phyloP scores from a whole-genome alignment of 495 filamentous ascomycete genomes.

The Lichenothelia convexa region DNA sequence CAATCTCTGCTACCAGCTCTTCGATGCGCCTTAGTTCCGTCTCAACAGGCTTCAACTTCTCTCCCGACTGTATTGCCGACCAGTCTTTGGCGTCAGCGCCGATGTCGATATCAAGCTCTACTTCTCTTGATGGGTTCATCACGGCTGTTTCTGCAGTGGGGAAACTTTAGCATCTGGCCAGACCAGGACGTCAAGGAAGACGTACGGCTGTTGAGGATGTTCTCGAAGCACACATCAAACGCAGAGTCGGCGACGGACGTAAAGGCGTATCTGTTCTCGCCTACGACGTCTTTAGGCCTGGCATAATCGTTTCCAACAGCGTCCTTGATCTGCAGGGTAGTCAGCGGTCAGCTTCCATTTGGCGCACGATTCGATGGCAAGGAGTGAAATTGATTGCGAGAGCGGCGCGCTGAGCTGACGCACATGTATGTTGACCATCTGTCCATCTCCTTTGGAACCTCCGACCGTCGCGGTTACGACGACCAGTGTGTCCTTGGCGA shows the following conservation, averaged over 20 bases:
- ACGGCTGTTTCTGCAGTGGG: constrained; percentile 20
- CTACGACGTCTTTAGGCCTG: constrained; percentile 72
- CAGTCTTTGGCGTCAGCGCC: constrained; percentile 97
- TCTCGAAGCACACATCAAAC: constrained; percentile 97
- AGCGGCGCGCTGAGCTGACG: too few species aligned
- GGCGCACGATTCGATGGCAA: too few species aligned
- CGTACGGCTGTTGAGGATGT: constrained; percentile 51
- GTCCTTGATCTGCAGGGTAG: constrained; percentile 61
- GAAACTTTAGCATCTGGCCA: constrained; percentile 2
- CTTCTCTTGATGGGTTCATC: constrained; percentile 47
- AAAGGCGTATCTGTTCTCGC: constrained; percentile 85
- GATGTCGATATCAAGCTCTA: constrained; percentile 97
- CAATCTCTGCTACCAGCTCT: constrained; percentile 23
- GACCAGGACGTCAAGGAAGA: constrained; percentile 6
- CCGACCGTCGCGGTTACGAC: constrained; percentile 86
- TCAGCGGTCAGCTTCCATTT: background rate
- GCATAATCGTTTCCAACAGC: constrained; percentile 90
- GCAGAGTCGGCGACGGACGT: constrained; percentile 86
- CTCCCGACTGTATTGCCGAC: constrained; percentile 84
- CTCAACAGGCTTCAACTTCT: constrained; percentile 97
- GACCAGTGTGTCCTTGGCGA: constrained; percentile 82
- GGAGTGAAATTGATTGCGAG: too few species aligned
- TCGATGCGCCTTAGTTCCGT: constrained; percentile 77
- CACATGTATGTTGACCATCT: constrained; percentile 88
- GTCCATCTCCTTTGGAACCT: constrained; percentile 78